phyloP scores from a whole-genome alignment of 164 flowering plant species.

The grape (Vitis vinifera) region ASM3070453v1 NC_081811.1:1802001-1802500 shows the following conservation, averaged over 20 bases:
- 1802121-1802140: constrained; percentile 49
- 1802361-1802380: constrained; percentile 14
- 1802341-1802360: constrained; percentile 47
- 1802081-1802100: neutral
- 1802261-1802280: neutral
- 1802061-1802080: too few relatives aligned
- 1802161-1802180: constrained; percentile 36
- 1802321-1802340: constrained; percentile 24
- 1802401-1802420: too few relatives aligned
- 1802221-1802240: constrained; percentile 56
- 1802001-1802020: constrained; percentile 48
- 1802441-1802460: too few relatives aligned
- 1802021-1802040: constrained; percentile 53
- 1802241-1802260: neutral
- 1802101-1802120: constrained; percentile 17
- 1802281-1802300: neutral
- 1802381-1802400: too few relatives aligned
- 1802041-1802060: neutral
- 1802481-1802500: too few relatives aligned
- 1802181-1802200: constrained; percentile 56
- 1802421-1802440: too few relatives aligned
- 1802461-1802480: too few relatives aligned
- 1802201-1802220: constrained; percentile 45
- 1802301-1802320: neutral
- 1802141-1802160: constrained; percentile 17